A percentile compares a stretch with the other conserved stretches of the same genome.
Evolutionary conservation across 306 rosid genomes (phyloP).

Genomic region (Corylus avellana): DNA sequence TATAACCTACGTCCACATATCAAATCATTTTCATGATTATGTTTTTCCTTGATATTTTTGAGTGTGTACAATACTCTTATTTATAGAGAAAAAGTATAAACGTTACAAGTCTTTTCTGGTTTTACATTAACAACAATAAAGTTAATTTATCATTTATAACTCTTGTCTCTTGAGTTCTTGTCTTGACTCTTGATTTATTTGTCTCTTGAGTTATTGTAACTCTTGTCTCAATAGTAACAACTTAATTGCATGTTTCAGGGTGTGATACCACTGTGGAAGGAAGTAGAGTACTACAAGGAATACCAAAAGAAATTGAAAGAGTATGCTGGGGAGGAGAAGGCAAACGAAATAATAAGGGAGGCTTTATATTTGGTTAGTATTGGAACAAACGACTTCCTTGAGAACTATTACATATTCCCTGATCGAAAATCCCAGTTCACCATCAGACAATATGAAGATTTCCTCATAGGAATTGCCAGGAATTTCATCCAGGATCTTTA

Average conservation of each 20-base stretch:
- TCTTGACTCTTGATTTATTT: too few relatives aligned
- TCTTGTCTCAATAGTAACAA: too few relatives aligned
- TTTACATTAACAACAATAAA: too few relatives aligned
- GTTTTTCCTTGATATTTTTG: too few relatives aligned
- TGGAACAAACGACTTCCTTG: conserved; percentile 69
- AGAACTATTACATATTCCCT: conserved; percentile 48
- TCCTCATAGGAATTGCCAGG: conserved; percentile 46
- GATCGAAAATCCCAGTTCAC: conserved; percentile 38
- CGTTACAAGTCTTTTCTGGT: too few relatives aligned
- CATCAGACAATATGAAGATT: conserved; percentile 46
- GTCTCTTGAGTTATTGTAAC: too few relatives aligned
- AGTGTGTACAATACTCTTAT: too few relatives aligned
- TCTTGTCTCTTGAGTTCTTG: too few relatives aligned
- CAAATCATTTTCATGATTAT: too few relatives aligned
- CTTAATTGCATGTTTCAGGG: conserved; percentile 20
- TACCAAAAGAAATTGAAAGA: conserved; percentile 46
- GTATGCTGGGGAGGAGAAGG: conserved; percentile 39
- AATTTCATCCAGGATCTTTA: conserved; percentile 45
- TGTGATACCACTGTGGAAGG: conserved; percentile 74
- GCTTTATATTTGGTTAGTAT: conserved; percentile 59
- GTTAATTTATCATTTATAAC: too few relatives aligned
- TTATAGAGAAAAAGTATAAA: too few relatives aligned
- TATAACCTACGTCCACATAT: too few relatives aligned
- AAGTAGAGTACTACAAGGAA: conserved; percentile 60
- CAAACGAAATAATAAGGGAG: conserved; percentile 39